Percentiles rank a stretch among this genome's conserved stretches.
Conservation (phyloP, 2,329 filamentous ascomycete genomes). For the Aspergillus eucalypticola region DNA sequence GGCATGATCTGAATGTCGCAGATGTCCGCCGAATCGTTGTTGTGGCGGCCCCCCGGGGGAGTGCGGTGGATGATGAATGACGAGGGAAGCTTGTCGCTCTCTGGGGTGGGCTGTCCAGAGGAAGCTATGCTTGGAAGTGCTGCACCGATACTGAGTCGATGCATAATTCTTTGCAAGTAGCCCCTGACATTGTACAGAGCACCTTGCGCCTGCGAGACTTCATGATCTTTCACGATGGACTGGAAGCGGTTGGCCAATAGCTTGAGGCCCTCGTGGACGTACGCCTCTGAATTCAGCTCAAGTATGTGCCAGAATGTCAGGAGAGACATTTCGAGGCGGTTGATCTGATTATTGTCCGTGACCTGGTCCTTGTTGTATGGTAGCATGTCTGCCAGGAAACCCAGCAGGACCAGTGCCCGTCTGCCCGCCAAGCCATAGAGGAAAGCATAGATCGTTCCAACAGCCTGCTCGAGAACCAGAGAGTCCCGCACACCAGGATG, state of each 20-base stretch:
- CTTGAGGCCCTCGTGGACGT: slow-evolving; percentile 29
- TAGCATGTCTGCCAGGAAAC: slow-evolving; percentile 27
- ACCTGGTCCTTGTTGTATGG: neutral
- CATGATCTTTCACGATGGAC: slow-evolving; percentile 16
- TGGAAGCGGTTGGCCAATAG: slow-evolving; percentile 20
- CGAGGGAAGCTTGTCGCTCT: slow-evolving; percentile 2
- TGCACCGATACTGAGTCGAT: slow-evolving; percentile 25
- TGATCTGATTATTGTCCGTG: neutral
- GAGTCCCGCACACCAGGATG: slow-evolving; percentile 45
- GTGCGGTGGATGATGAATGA: neutral
- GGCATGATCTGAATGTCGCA: slow-evolving; percentile 38
- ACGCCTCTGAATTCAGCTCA: slow-evolving; percentile 42
- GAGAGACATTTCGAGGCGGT: slow-evolving; percentile 24
- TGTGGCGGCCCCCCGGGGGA: slow-evolving; percentile 34
- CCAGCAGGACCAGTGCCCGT: slow-evolving; percentile 40
- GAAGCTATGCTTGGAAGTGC: neutral
- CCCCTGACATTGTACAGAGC: slow-evolving; percentile 17
- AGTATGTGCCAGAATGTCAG: slow-evolving; percentile 32
- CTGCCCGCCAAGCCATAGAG: slow-evolving; percentile 45
- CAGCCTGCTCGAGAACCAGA: slow-evolving; percentile 42
- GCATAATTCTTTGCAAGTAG: slow-evolving; percentile 21
- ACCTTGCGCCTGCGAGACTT: slow-evolving; percentile 2
- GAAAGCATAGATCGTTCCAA: slow-evolving; percentile 48
- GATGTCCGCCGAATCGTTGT: slow-evolving; percentile 41
- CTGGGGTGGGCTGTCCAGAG: neutral